Base-by-base conservation (phyloP, 192 early-diverging fungal species). In the Geosiphon pyriformis region DNA sequence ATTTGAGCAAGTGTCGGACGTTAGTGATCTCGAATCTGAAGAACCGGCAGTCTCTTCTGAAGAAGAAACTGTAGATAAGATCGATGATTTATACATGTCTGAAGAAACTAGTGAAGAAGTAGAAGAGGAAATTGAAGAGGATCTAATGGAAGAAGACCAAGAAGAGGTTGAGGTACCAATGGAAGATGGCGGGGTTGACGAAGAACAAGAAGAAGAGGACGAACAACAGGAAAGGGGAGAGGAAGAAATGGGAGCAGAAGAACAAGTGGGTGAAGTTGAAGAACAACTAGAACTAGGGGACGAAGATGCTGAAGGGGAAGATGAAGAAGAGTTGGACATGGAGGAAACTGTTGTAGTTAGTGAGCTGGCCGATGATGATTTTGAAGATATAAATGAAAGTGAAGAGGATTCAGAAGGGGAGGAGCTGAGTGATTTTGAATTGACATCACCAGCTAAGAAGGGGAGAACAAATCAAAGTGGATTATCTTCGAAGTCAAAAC, bases 361-460 rank as follows among this genome's bases (percentile, higher is more conserved):
- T n/a, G n/a, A n/a, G n/a, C n/a, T n/a, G n/a, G n/a, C n/a, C n/a
- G 72, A 70, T 11, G 74, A 73, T 2, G 71, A 74, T 17, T 68
- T 73, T 12, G 74, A 76, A 1, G 68, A 74, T 4, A n/a, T n/a
- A n/a, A n/a, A n/a, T n/a, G n/a, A n/a, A n/a, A n/a, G n/a, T n/a
- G 73, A 71, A 0, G 76, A 78, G 0, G 73, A 78, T 7, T 67
- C 65, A 49, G 64, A 65, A 1, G 61, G 34, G 6, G 68, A 49
- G 31, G 66, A 61, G 29, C 25, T n/a, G 22, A 67, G 65, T 48
- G 51, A 35, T 37, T 62, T 60, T 46, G 51, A 67, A 27, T 26
- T 31, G 10, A 29, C 42, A 23, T 22, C 49, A 11, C 12, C 70
- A 12, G 4, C 53, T 3, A 33, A 34, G 26, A 74, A 67, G 46